Conservation (phyloP, 1,284 basidiomycete genomes). For the Sphaerobolus stellatus region DNA sequence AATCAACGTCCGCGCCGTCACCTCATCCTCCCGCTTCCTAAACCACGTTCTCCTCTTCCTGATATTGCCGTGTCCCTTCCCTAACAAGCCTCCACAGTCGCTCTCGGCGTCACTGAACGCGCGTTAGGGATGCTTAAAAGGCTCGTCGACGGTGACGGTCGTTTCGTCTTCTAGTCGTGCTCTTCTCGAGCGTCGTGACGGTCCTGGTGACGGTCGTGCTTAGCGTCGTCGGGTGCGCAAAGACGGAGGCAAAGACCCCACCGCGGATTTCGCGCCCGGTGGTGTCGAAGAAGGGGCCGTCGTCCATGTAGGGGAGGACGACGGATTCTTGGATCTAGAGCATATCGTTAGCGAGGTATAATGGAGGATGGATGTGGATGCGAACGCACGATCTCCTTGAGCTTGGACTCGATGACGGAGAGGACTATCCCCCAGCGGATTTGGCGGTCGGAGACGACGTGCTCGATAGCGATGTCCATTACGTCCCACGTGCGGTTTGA, state of each 20-base stretch:
- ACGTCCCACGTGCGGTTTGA: constrained; percentile 95
- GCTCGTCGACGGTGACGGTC: too few species aligned
- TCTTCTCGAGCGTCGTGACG: too few species aligned
- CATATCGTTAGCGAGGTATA: background rate
- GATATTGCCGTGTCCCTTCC: too few species aligned
- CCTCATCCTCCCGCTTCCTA: too few species aligned
- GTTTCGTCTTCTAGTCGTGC: too few species aligned
- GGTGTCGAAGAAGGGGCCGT: constrained; percentile 94
- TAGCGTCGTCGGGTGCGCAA: too few species aligned
- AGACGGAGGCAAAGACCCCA: constrained; percentile 86
- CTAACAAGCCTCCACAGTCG: too few species aligned
- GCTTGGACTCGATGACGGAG: constrained; percentile 83
- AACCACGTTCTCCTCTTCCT: too few species aligned
- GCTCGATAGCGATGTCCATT: constrained; percentile 88
- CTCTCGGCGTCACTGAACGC: too few species aligned
- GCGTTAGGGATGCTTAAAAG: too few species aligned
- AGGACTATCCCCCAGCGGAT: constrained; percentile 93
- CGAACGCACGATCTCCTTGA: constrained; percentile 86
- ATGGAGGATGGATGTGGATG: background rate
- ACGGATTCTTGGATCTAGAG: constrained; percentile 92
- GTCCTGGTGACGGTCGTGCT: too few species aligned
- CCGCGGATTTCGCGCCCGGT: constrained; percentile 66
- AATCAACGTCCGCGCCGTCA: too few species aligned
- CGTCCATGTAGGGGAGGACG: constrained; percentile 97
- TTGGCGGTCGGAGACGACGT: constrained; percentile 89